Conservation (phyloP, 2,329 filamentous ascomycete genomes). For the Lecanicillium sp. region DNA sequence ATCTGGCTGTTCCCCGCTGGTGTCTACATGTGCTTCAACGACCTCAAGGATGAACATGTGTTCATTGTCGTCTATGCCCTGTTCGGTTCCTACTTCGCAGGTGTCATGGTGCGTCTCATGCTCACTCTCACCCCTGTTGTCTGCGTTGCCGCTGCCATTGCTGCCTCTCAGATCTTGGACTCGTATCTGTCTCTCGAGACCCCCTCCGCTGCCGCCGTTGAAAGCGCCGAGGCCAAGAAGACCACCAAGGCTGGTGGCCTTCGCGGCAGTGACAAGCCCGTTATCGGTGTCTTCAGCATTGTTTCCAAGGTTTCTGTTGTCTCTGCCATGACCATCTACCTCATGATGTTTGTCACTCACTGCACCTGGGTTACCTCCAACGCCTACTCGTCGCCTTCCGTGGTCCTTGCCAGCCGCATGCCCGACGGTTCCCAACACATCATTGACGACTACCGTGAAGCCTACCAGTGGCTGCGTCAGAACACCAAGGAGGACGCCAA, state of each 20-base stretch:
- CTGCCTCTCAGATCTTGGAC: slow-evolving; percentile 81
- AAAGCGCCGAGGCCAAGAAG: slow-evolving; percentile 55
- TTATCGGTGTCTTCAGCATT: slow-evolving; percentile 76
- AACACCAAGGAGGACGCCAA: slow-evolving; percentile 94
- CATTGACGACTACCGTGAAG: slow-evolving; percentile 98
- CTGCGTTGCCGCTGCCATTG: slow-evolving; percentile 87
- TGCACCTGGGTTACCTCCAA: slow-evolving; percentile 99
- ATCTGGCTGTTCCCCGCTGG: slow-evolving; percentile 99
- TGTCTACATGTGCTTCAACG: slow-evolving; percentile 96
- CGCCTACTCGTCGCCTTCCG: slow-evolving; percentile 95
- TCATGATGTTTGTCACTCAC: slow-evolving; percentile 90
- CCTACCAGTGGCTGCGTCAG: slow-evolving; percentile 98
- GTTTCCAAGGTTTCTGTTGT: slow-evolving; percentile 77
- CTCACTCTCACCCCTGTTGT: slow-evolving; percentile 94
- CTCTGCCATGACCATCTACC: slow-evolving; percentile 66
- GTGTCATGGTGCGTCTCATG: slow-evolving; percentile 99
- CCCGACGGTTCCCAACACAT: slow-evolving; percentile 96
- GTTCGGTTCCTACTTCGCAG: slow-evolving; percentile 94
- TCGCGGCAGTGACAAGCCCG: slow-evolving; percentile 63
- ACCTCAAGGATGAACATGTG: slow-evolving; percentile 90
- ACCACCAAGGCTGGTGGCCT: slow-evolving; percentile 48
- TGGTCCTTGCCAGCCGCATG: slow-evolving; percentile 85
- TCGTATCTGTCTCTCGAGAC: slow-evolving; percentile 67
- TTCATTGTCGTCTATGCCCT: slow-evolving; percentile 98
- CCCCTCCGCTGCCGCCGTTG: slow-evolving; percentile 46